Base-by-base conservation (phyloP, 2,329 filamentous ascomycete genomes). In the Colletotrichum scovillei region DNA sequence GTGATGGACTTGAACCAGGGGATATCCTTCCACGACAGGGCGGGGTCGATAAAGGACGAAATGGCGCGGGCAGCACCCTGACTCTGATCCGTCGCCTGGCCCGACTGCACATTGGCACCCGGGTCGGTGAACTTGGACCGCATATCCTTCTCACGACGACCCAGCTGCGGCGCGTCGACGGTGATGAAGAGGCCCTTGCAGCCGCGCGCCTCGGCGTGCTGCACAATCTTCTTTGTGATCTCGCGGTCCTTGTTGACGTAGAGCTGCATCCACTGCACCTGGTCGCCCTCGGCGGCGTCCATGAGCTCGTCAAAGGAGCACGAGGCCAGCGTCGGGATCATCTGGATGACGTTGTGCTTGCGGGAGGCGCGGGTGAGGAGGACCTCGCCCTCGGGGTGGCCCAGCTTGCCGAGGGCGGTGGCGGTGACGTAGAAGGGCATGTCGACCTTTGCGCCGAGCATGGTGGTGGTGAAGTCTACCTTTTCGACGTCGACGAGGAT, bases 161-260 rank as follows among this genome's bases (percentile, higher is more conserved):
- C 97, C 26, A 99, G 92, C 83, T 98, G 96, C 6, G 97, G 97
- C 65, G 97, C 97, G 82, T 99, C 97, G 67, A 99, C 97, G 2
- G 97, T 99, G 85, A 99, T 98, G 88, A 99, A 99, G 22, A 99
- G 91, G 11, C 93, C 97, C 84, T 94, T 97, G 88, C 97, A 98
- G 32, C 97, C 97, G 69, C 97, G 92, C 79, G 87, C 87, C 85
- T 99, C 97, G 74, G 97, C 97, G 83, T 98, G 95, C 84, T 96
- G 83, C 62, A 99, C 93, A 77, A 99, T 98, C 75, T 91, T 90
- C 84, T 94, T 91, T 9, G 97, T 99, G 82, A 99, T 96, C 38
- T 89, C 90, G 69, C 97, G 93, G 85, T 99, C 93, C 83, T 97
- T 97, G 89, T 99, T 99, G 78, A 99, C 94, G 84, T 98, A 97